Conservation (phyloP, 805 yeast genomes). For the Lachancea sp. region DNA sequence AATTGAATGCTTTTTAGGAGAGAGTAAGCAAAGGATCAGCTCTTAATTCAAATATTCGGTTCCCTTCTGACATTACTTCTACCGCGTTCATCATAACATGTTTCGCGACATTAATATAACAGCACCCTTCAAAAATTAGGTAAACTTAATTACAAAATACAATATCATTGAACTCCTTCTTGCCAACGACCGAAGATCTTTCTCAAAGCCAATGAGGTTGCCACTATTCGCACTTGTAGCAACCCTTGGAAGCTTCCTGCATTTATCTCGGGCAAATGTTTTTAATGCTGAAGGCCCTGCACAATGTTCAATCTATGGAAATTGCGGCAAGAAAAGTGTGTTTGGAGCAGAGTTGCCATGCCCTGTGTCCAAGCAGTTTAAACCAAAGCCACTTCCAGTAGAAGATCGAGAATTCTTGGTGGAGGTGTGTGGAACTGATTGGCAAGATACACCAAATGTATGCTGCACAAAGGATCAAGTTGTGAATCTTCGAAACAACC, state of each 20-base stretch:
- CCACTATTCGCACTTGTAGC: not conserved
- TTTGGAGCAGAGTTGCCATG: constrained; percentile 83
- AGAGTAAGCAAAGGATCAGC: no score
- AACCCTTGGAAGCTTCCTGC: not conserved
- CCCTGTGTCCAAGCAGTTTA: constrained; percentile 45
- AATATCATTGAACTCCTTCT: not conserved
- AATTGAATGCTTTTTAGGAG: no score
- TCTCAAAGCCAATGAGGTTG: not conserved
- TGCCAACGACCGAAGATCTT: not conserved
- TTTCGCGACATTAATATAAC: not conserved
- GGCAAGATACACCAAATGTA: constrained; percentile 41
- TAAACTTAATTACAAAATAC: not conserved
- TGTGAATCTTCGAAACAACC: constrained; percentile 45
- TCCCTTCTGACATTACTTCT: no score
- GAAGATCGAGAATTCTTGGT: constrained; percentile 42
- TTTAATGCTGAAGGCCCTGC: constrained; percentile 9
- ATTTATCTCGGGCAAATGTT: not conserved
- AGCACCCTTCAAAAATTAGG: not conserved
- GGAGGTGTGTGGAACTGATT: constrained; percentile 68
- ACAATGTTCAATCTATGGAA: constrained; percentile 35
- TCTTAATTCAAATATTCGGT: no score
- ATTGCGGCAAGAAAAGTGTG: constrained; percentile 71
- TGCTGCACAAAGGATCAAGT: constrained; percentile 74
- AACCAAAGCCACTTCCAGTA: constrained; percentile 34
- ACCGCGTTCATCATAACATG: no score